A percentile compares a stretch with the other conserved stretches of the same genome.
Conservation (phyloP, 768 basidiomycete genomes). For the Neoboletus brunneissimus region DNA sequence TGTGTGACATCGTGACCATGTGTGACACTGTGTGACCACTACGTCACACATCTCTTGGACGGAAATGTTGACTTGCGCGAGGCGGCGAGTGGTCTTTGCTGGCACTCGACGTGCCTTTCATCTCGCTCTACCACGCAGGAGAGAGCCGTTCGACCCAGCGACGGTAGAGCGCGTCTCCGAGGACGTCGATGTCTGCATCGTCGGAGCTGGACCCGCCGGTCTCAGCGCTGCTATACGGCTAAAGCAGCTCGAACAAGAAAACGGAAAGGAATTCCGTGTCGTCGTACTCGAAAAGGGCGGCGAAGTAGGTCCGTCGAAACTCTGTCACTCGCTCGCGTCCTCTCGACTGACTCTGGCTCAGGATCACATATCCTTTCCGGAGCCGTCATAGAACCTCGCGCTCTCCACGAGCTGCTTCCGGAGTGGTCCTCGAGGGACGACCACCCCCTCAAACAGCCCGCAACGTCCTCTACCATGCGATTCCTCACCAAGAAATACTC, state of each 20-base stretch:
- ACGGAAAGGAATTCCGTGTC: slow-evolving; percentile 77
- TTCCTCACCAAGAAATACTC: slow-evolving; percentile 68
- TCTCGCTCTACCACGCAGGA: background rate
- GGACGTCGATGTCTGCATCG: slow-evolving; percentile 95
- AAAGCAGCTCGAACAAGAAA: slow-evolving; percentile 62
- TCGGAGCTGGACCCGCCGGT: slow-evolving; percentile 94
- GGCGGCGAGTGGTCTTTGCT: background rate
- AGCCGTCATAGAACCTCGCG: slow-evolving; percentile 90
- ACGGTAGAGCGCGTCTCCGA: slow-evolving; percentile 83
- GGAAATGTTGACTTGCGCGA: background rate
- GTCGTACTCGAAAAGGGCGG: slow-evolving; percentile 94
- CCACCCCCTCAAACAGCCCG: slow-evolving; percentile 80
- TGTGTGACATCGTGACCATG: background rate
- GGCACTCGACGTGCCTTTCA: slow-evolving; percentile 18
- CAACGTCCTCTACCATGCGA: slow-evolving; percentile 79
- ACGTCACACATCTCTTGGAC: background rate
- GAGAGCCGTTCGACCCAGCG: slow-evolving; percentile 50
- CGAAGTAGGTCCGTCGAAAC: slow-evolving; percentile 71
- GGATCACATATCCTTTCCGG: slow-evolving; percentile 95
- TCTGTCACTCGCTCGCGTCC: background rate
- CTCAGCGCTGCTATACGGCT: slow-evolving; percentile 93
- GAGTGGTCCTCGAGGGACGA: slow-evolving; percentile 65
- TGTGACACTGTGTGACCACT: background rate
- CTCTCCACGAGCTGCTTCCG: slow-evolving; percentile 87
- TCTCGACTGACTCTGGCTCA: slow-evolving; percentile 26